These are phyloP conservation scores for Kodamaea ohmeri DNA, from an alignment of 1,139 yeast genomes.

Conservation along the genomic window DNA sequence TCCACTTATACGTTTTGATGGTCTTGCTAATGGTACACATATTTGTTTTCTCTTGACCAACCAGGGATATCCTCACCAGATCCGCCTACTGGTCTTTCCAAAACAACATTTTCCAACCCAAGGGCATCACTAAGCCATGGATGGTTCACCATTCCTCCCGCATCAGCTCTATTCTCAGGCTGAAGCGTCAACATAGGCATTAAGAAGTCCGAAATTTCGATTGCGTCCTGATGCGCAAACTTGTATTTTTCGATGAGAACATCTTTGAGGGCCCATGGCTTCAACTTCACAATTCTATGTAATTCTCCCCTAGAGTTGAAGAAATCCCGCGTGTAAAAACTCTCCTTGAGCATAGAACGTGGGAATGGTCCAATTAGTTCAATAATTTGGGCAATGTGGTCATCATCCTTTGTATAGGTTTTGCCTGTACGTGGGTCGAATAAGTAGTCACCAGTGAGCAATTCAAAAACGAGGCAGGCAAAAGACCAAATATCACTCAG, in stretches of 20 bases:
- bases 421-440: conserved; percentile 50
- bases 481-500: conserved; percentile 50
- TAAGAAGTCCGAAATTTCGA: conserved; percentile 49
- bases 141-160: conserved; percentile 39
- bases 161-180: conserved; percentile 64
- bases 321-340: conserved; percentile 43
- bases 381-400: conserved; percentile 49
- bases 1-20: background rate
- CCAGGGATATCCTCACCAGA: conserved; percentile 75
- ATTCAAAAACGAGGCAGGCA: conserved; percentile 46
- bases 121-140: conserved; percentile 39
- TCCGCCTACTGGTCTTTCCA: conserved; percentile 50
- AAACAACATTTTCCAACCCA: conserved; percentile 25
- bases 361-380: conserved; percentile 48
- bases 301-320: conserved; percentile 34
- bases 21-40: conserved; percentile 10
- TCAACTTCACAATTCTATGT: conserved; percentile 34
- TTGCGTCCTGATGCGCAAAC: conserved; percentile 30
- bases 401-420: conserved; percentile 47
- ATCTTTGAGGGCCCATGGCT: conserved; percentile 50
- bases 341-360: conserved; percentile 41
- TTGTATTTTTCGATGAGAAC: conserved; percentile 46
- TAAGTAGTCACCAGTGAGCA: conserved; percentile 48
- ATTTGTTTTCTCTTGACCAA: conserved; percentile 48
- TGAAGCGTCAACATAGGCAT: conserved; percentile 69